Percentiles rank a stretch among this genome's conserved stretches.
These are phyloP conservation scores for Cercis canadensis DNA, from an alignment of 306 rosid species.

Conservation along the genomic window DNA sequence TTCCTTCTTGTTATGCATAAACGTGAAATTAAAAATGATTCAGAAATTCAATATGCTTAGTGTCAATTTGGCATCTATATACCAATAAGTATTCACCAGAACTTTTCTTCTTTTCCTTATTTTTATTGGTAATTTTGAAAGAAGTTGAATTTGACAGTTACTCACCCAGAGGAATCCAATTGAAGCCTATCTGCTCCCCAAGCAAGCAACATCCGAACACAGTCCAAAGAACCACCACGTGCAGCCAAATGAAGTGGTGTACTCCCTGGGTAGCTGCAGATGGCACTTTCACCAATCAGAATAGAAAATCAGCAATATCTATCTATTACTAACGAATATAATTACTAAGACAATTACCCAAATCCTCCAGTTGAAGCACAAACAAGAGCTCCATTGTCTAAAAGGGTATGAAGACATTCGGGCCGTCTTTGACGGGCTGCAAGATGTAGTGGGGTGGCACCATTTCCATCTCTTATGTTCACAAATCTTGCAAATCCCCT, in stretches of 20 bases:
- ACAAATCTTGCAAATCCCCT: constrained; percentile 95
- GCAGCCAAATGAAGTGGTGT: constrained; percentile 93
- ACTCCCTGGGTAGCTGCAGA: constrained; percentile 80
- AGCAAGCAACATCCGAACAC: constrained; percentile 81
- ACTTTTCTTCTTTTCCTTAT: not conserved
- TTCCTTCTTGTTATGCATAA: constrained; percentile 6
- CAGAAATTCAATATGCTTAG: not conserved
- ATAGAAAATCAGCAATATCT: constrained; percentile 24
- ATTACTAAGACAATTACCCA: constrained; percentile 54
- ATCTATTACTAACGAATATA: constrained; percentile 16
- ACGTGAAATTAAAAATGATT: constrained; percentile 10
- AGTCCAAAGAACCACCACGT: constrained; percentile 81
- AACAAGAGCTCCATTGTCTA: constrained; percentile 87
- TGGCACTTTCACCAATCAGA: constrained; percentile 46
- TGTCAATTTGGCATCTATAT: no score
- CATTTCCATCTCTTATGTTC: constrained; percentile 85
- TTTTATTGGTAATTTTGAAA: constrained; percentile 9
- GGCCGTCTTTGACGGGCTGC: constrained; percentile 73
- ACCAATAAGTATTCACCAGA: no score
- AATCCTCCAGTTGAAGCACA: constrained; percentile 80
- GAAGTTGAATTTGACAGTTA: not conserved
- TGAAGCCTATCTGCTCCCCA: constrained; percentile 94
- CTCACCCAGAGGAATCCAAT: constrained; percentile 80
- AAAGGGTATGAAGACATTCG: constrained; percentile 69
- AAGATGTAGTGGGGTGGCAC: constrained; percentile 87